Percentiles rank a stretch among this genome's conserved stretches.
Evolutionary conservation across 495 filamentous ascomycete genomes (phyloP).

Genomic region (Aspergillus biplanus): DNA sequence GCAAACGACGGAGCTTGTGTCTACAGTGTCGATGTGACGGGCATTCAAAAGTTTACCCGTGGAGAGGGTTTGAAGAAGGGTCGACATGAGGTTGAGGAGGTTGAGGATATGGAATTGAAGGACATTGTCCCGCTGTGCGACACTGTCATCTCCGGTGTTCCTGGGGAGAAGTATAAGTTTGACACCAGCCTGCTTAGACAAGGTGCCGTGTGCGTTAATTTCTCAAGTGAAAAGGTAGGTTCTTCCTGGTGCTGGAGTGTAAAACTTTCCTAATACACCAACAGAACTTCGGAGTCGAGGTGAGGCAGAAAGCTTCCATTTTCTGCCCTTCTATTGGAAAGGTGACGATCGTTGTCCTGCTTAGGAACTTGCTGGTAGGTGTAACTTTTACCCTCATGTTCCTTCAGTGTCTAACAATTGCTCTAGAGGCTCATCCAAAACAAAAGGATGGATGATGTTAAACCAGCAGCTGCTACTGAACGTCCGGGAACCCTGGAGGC

Average conservation of each 20-base stretch:
- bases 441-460: constrained; percentile 46
- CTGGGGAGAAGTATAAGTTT: constrained; percentile 82
- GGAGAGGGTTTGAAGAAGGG: constrained; percentile 80
- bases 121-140: constrained; percentile 85
- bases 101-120: constrained; percentile 72
- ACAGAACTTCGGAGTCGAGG: constrained; percentile 81
- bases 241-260: not conserved
- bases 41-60: constrained; percentile 89
- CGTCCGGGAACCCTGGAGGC: constrained; percentile 48
- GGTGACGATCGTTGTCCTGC: constrained; percentile 90
- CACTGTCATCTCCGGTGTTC: constrained; percentile 95
- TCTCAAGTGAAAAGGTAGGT: constrained; percentile 82
- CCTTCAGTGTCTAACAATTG: constrained; percentile 5
- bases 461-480: constrained; percentile 51
- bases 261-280: not conserved
- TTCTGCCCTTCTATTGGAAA: constrained; percentile 97
- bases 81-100: constrained; percentile 81
- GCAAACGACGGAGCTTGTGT: constrained; percentile 96
- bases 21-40: constrained; percentile 90
- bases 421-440: constrained; percentile 56
- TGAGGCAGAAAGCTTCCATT: constrained; percentile 94
- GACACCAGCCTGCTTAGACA: constrained; percentile 79
- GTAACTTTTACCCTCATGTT: not conserved
- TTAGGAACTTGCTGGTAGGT: constrained; percentile 85
- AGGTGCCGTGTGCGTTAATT: constrained; percentile 95